These are phyloP conservation scores for Powellomyces hirtus DNA, from an alignment of 192 early-diverging fungal species.

Conservation along the genomic window DNA sequence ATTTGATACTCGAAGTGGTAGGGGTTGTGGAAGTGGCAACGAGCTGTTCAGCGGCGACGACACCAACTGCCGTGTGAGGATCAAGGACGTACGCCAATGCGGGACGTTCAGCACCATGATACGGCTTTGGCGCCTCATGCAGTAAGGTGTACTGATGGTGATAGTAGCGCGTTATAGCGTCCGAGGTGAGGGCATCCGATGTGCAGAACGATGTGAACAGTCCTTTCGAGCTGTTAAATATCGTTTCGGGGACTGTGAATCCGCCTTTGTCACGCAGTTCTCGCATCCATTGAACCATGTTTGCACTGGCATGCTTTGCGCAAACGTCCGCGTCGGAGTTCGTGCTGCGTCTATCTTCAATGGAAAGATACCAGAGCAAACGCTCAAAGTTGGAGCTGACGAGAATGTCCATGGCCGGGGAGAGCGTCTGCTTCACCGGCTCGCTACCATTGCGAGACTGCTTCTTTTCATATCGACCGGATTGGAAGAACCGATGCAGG, in stretches of 20 bases:
- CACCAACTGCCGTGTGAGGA: constrained; percentile 96
- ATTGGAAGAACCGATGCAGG: constrained; percentile 87
- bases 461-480: constrained; percentile 81
- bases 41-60: constrained; percentile 71
- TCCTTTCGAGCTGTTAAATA: constrained; percentile 63
- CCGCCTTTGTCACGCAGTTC: constrained; percentile 67
- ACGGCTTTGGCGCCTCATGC: neutral
- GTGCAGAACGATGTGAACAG: constrained; percentile 76
- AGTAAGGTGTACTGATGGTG: constrained; percentile 35
- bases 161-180: constrained; percentile 72
- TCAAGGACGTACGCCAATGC: constrained; percentile 78
- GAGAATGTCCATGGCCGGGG: constrained; percentile 98
- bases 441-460: constrained; percentile 32
- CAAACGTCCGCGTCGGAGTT: constrained; percentile 23
- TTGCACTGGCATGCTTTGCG: constrained; percentile 14
- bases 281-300: constrained; percentile 68
- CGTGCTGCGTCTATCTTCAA: constrained; percentile 27
- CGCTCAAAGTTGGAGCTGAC: constrained; percentile 98
- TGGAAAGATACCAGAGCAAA: constrained; percentile 79
- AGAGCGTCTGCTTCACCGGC: constrained; percentile 70
- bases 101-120: constrained; percentile 53
- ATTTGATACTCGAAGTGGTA: neutral
- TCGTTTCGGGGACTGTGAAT: constrained; percentile 63
- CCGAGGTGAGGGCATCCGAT: constrained; percentile 69
- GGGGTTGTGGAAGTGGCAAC: neutral